Base-by-base conservation (phyloP, 1,139 yeast genomes). In the Yamadazyma songkhlaensis region DNA sequence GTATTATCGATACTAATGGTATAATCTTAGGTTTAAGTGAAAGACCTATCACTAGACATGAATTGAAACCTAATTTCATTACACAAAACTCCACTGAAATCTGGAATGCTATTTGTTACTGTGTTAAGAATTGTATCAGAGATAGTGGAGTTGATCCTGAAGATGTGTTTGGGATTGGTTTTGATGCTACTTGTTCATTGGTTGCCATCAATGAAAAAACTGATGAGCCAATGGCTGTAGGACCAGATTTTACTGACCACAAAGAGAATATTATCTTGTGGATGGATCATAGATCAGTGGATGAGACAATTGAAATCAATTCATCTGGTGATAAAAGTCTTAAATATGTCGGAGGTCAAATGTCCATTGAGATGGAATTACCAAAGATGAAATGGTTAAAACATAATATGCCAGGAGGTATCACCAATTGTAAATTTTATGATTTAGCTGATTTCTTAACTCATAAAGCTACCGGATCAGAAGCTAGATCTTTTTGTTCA, bases 221-320 rank as follows among this genome's bases (percentile, higher is more conserved):
- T 29, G 89, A 85, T 53, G 59, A 68, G 34, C 96, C 96, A 3
- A 75, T 86, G 32, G 88, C 84, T 0, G 97, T 90, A 11, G 98
- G 98, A 10, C 98, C 98, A 1, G 87, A 90, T 55, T 92, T 87
- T 58, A 48, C 64, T 29, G 81, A 87, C 53, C 51, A 67, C 29
- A 75, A 75, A 46, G 95, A 90, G 56, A 89, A 92, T 60, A 83
- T 92, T 53, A 81, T 92, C 37, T 66, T 92, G 42, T 92, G 98
- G 97, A 90, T 92, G 97, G 98, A 92, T 64, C 98, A 92, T 62
- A 77, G 98, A 48, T 97, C 98, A 1, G 81, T 73, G n/a, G 70
- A 71, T n/a, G 96, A 90, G 59, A 89, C 97, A 14, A 67, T 78
- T 44, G 74, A 69, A 38, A 89, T 92, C 60, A 90, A 90, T 60